phyloP scores from a whole-genome alignment of 78 protist species.

The Pelomyxa schiedti region DNA sequence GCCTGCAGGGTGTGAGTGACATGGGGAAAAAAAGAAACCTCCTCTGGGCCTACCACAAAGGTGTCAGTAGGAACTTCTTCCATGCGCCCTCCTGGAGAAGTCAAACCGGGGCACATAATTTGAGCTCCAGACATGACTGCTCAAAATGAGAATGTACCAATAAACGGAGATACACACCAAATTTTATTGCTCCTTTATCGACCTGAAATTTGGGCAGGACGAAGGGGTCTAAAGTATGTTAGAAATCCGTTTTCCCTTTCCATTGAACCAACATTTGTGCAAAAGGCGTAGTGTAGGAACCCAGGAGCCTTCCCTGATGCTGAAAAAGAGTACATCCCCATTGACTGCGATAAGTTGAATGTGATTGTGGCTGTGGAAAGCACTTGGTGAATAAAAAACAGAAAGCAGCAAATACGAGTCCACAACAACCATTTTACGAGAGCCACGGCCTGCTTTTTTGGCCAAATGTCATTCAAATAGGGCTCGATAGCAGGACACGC shows the following conservation, averaged over 20 bases:
- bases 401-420: neutral
- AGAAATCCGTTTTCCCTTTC: too few relatives aligned
- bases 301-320: conserved; percentile 44
- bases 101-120: conserved; percentile 74
- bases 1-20: neutral
- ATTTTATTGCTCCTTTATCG: conserved; percentile 54
- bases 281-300: conserved; percentile 52
- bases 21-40: neutral
- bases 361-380: conserved; percentile 11
- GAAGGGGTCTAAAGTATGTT: conserved; percentile 24
- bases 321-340: conserved; percentile 30
- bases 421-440: conserved; percentile 5
- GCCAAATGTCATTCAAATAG: neutral
- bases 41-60: conserved; percentile 2
- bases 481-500: conserved; percentile 2
- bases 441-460: conserved; percentile 11
- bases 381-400: neutral
- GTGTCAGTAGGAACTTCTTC: neutral
- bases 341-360: conserved; percentile 5
- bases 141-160: neutral
- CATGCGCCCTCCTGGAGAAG: conserved; percentile 51
- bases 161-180: neutral
- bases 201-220: conserved; percentile 41
- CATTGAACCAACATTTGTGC: conserved; percentile 38
- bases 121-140: conserved; percentile 48